These are phyloP conservation scores for Skeletonema marinoi DNA, from an alignment of 108 stramenopile species.

Conservation along the genomic window DNA sequence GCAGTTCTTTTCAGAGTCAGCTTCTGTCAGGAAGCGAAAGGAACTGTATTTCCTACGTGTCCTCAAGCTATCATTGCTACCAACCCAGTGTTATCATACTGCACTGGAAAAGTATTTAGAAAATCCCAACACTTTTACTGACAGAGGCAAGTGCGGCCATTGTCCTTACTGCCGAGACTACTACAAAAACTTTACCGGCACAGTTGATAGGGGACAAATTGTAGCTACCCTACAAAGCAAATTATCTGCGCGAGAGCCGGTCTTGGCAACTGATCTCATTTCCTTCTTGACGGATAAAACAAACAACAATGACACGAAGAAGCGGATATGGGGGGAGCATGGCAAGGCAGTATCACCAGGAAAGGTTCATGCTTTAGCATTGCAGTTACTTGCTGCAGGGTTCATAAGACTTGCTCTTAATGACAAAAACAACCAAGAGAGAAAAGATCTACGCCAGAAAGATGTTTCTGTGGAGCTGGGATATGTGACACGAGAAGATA, in stretches of 20 bases:
- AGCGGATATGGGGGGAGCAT: background rate
- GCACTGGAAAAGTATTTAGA: constrained; percentile 10
- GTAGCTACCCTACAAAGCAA: background rate
- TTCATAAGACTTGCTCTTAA: no score
- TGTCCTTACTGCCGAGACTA: background rate
- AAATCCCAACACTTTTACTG: background rate
- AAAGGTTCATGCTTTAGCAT: constrained; percentile 4
- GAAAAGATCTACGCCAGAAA: no score
- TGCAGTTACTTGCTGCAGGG: background rate
- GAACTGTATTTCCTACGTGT: background rate
- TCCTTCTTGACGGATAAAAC: background rate
- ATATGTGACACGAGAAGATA: no score
- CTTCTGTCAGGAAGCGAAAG: background rate
- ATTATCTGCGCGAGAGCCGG: no score
- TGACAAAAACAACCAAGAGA: no score
- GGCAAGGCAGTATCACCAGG: background rate
- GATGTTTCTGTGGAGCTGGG: no score
- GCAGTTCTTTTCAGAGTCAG: background rate
- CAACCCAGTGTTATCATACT: constrained; percentile 11
- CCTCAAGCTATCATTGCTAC: background rate
- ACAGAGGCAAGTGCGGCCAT: background rate
- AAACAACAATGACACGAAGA: background rate
- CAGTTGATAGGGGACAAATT: background rate
- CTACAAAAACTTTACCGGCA: background rate
- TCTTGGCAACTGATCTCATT: no score